These are phyloP conservation scores for Chlorencoelia australis DNA, from an alignment of 2,329 filamentous ascomycete species.

Conservation along the genomic window DNA sequence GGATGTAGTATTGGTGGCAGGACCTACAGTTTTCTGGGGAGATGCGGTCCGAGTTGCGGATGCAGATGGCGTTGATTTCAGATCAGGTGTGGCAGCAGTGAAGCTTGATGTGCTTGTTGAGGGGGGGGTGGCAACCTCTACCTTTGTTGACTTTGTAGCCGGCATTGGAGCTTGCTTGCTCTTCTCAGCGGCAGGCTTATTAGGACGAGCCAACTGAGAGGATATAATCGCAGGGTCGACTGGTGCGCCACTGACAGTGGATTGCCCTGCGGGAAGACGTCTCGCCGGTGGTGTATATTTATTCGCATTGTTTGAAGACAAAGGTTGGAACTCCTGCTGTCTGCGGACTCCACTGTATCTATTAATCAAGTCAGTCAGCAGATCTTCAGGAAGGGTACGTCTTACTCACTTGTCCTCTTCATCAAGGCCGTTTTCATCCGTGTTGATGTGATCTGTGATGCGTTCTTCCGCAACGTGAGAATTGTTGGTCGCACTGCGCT, in stretches of 20 bases:
- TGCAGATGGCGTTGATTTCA: conserved; percentile 19
- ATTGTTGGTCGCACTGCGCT: conserved; percentile 62
- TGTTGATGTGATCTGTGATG: conserved; percentile 55
- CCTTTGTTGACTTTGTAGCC: conserved; percentile 15
- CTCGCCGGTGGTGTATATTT: conserved; percentile 89
- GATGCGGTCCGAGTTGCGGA: conserved; percentile 27
- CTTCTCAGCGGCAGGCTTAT: conserved; percentile 23
- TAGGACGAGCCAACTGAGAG: conserved; percentile 56
- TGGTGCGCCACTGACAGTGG: conserved; percentile 65
- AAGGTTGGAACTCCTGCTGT: conserved; percentile 58
- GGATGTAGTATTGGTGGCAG: no score
- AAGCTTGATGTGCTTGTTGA: conserved; percentile 21
- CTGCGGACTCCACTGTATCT: conserved; percentile 90
- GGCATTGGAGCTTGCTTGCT: conserved; percentile 23
- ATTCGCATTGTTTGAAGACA: conserved; percentile 39
- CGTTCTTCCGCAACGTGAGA: conserved; percentile 86
- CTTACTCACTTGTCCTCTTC: conserved; percentile 79
- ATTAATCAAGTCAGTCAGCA: conserved; percentile 13
- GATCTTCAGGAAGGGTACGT: neutral
- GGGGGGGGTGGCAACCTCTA: conserved; percentile 22
- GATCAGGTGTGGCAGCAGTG: conserved; percentile 17
- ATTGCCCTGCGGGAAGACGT: conserved; percentile 64
- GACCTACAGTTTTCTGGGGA: conserved; percentile 24
- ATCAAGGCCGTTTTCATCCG: conserved; percentile 57
- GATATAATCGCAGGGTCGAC: conserved; percentile 88